A percentile compares a stretch with the other conserved stretches of the same genome.
These are phyloP conservation scores for Lachnellula subtilissima DNA, from an alignment of 2,329 filamentous ascomycete species.

Conservation along the genomic window DNA sequence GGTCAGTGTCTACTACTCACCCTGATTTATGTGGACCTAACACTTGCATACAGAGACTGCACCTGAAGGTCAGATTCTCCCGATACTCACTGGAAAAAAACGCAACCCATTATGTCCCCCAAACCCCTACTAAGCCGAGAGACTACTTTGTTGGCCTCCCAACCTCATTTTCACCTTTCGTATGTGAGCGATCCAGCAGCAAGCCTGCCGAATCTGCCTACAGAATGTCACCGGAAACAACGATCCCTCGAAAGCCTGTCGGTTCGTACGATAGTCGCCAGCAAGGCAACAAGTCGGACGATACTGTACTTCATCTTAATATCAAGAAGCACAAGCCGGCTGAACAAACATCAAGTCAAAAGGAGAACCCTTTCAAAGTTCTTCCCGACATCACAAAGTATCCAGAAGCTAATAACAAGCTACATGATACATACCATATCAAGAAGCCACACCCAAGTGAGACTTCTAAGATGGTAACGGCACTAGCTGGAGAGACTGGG, in stretches of 20 bases:
- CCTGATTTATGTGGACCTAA: constrained; percentile 18
- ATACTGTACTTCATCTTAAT: constrained; percentile 36
- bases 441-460: too few species aligned
- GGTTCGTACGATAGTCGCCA: constrained; percentile 9
- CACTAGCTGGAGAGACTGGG: too few species aligned
- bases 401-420: too few species aligned
- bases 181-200: not conserved
- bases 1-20: constrained; percentile 34
- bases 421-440: too few species aligned
- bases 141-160: constrained; percentile 15
- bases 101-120: constrained; percentile 9
- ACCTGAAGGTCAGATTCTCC: constrained; percentile 15
- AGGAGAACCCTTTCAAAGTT: too few species aligned
- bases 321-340: too few species aligned
- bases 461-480: too few species aligned
- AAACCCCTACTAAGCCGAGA: not conserved
- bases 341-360: too few species aligned
- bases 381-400: constrained; percentile 26
- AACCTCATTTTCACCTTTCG: constrained; percentile 9
- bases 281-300: constrained; percentile 27
- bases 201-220: not conserved
- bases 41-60: constrained; percentile 6
- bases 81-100: constrained; percentile 14
- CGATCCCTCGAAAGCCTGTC: constrained; percentile 12
- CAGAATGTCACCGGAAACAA: not conserved